Evolutionary conservation across 2,329 filamentous ascomycete genomes (phyloP).

Genomic region (Sarocladium oryzae): DNA sequence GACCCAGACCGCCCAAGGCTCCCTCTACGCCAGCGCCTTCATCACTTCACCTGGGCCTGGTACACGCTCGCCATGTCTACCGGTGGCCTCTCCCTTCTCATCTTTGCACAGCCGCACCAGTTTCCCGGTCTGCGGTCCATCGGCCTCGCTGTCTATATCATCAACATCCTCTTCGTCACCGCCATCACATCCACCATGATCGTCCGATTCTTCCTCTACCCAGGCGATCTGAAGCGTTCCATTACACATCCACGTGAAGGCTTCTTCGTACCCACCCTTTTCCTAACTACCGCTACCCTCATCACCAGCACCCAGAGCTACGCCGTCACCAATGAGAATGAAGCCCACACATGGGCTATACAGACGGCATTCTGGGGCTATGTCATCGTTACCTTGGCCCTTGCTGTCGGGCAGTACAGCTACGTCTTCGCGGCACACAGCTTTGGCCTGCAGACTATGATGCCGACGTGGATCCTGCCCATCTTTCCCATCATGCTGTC

Average conservation of each 20-base stretch:
- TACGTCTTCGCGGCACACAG: slow-evolving; percentile 6
- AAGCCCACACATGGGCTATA: slow-evolving; percentile 2
- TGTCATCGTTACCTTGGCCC: slow-evolving; percentile 4
- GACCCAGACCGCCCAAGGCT: not conserved
- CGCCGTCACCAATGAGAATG: slow-evolving; percentile 35
- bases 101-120: slow-evolving; percentile 55
- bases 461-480: slow-evolving; percentile 68
- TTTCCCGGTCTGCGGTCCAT: slow-evolving; percentile 60
- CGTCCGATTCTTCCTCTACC: slow-evolving; percentile 55
- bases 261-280: slow-evolving; percentile 67
- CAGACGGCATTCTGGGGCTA: slow-evolving; percentile 6
- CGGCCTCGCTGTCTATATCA: slow-evolving; percentile 59
- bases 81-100: slow-evolving; percentile 59
- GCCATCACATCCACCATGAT: slow-evolving; percentile 47
- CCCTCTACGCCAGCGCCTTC: slow-evolving; percentile 30
- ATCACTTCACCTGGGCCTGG: slow-evolving; percentile 66
- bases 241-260: slow-evolving; percentile 60
- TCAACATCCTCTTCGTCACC: slow-evolving; percentile 58
- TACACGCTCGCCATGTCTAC: slow-evolving; percentile 72
- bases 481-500: slow-evolving; percentile 70
- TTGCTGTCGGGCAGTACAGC: slow-evolving; percentile 5
- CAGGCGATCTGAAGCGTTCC: slow-evolving; percentile 43
- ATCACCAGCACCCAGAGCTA: slow-evolving; percentile 62
- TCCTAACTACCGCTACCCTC: slow-evolving; percentile 61
- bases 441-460: slow-evolving; percentile 54